Conservation (phyloP, 768 basidiomycete species). For the Cyathus striatus region DNA sequence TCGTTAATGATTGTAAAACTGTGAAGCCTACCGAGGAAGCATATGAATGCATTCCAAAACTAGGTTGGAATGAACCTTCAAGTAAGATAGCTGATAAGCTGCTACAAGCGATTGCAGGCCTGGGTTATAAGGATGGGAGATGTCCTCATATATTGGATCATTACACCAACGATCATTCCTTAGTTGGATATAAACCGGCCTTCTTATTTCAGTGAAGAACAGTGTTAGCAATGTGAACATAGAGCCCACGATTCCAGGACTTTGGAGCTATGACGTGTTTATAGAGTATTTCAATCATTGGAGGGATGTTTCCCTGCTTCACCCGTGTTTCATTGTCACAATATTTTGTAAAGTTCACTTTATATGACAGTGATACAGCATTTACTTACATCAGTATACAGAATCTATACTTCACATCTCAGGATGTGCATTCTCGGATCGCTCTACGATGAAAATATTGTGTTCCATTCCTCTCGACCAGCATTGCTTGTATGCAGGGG, state of each 20-base stretch:
- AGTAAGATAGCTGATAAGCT: not conserved
- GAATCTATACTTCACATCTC: not conserved
- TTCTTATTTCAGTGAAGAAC: not conserved
- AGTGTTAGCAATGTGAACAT: not conserved
- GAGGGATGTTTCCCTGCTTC: not conserved
- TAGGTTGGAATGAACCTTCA: not conserved
- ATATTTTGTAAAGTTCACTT: not conserved
- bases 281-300: not conserved
- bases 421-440: not conserved
- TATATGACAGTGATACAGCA: not conserved
- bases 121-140: no score
- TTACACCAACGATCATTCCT: not conserved
- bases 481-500: not conserved
- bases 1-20: not conserved
- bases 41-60: not conserved
- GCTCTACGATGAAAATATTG: not conserved
- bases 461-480: not conserved
- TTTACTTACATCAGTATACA: not conserved
- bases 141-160: no score
- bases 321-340: not conserved
- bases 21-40: not conserved
- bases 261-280: not conserved
- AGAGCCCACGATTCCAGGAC: not conserved
- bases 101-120: no score
- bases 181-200: not conserved